Conservation (phyloP, 148 eudicot genomes). For the Vaccinium vitisidaea region DNA sequence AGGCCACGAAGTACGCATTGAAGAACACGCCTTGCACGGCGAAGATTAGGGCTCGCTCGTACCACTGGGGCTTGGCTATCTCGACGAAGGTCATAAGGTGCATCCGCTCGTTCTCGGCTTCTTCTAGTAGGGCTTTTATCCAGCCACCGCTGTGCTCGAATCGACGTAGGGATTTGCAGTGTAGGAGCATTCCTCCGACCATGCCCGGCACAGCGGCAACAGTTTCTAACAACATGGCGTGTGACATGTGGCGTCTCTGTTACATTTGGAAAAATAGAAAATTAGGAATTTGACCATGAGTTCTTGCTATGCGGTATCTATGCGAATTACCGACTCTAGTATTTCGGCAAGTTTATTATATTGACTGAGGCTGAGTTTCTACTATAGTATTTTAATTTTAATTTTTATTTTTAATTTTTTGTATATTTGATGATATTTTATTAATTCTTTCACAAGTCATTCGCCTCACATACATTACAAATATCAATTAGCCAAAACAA, state of each 20-base stretch:
- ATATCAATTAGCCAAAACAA: no score
- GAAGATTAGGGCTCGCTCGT: constrained; percentile 15
- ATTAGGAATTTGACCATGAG: not conserved
- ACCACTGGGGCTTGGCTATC: constrained; percentile 22
- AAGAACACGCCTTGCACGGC: constrained; percentile 22
- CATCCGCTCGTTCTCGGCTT: constrained; percentile 26
- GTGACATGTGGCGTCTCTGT: constrained; percentile 29
- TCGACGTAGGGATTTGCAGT: constrained; percentile 22
- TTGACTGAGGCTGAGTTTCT: not conserved
- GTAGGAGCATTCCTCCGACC: constrained; percentile 27
- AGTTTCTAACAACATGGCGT: constrained; percentile 21
- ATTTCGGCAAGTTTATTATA: not conserved
- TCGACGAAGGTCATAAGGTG: constrained; percentile 24
- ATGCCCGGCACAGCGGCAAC: constrained; percentile 25
- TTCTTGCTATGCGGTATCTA: not conserved
- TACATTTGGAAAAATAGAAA: not conserved
- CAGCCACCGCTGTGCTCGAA: constrained; percentile 27
- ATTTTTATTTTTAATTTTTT: not conserved
- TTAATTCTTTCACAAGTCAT: no score
- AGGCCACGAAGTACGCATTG: constrained; percentile 22
- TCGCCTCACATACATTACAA: no score
- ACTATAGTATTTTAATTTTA: no score
- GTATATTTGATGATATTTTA: no score
- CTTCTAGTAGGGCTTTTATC: constrained; percentile 26
- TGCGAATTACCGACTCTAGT: not conserved